A percentile compares a stretch with the other conserved stretches of the same genome.
Evolutionary conservation across 2,329 filamentous ascomycete species (phyloP).

Genomic region (Nemania sp.): DNA sequence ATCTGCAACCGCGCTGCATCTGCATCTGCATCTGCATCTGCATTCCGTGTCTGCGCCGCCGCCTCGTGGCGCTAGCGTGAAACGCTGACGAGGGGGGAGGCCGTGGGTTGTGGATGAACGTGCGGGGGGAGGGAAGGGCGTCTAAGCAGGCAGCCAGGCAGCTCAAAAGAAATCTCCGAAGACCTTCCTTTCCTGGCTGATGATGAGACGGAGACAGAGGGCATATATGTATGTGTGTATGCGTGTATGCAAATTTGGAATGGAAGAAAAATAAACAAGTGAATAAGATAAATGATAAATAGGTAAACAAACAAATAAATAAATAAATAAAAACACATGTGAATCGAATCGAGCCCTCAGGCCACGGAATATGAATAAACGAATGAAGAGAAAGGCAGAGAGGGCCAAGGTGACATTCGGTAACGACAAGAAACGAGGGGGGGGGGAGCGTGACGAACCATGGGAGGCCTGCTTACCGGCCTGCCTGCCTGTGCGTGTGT

Average conservation of each 20-base stretch:
- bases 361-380: too few relatives aligned
- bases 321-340: background rate
- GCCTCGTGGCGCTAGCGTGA: conserved; percentile 5
- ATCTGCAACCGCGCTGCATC: conserved; percentile 6
- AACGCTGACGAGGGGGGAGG: conserved; percentile 3
- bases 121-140: too few relatives aligned
- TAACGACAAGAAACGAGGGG: too few relatives aligned
- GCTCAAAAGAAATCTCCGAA: conserved; percentile 3
- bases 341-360: background rate
- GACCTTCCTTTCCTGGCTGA: background rate
- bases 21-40: conserved; percentile 11
- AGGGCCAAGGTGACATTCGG: too few relatives aligned
- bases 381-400: too few relatives aligned
- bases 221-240: too few relatives aligned
- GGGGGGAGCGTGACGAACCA: too few relatives aligned
- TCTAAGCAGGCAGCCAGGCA: too few relatives aligned
- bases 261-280: background rate
- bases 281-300: too few relatives aligned
- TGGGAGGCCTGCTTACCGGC: background rate
- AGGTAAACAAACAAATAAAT: background rate
- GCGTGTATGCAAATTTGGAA: too few relatives aligned
- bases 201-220: background rate
- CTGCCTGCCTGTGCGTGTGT: too few relatives aligned
- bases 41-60: background rate
- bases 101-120: background rate